Base-by-base conservation (phyloP, 2,329 filamentous ascomycete species). In the Nemania diffusa region DNA sequence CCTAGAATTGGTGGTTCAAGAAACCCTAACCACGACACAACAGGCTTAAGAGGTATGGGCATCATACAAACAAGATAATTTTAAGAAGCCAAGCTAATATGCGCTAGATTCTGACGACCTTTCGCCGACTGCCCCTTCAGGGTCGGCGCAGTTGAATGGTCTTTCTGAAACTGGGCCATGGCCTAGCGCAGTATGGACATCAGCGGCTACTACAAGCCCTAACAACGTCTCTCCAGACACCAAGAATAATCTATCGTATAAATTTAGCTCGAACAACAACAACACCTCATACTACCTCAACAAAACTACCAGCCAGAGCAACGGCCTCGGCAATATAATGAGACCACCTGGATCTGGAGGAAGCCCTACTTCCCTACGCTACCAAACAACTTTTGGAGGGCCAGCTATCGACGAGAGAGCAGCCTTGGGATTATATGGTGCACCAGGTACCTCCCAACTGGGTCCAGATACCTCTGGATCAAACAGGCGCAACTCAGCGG, bases 111-210 rank as follows among this genome's bases (percentile, higher is more conserved):
- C 77, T 22, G 80, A 80, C 40, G 81, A 83, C 52, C 71, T 77
- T 26, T 81, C 81, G 32, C 73, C 78, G 44, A 85, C 87, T 71
- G 84, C 82, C 62, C 88, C 90, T 74, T 89, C 88, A 3, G 91
- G 91, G 56, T 92, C 91, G 5, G 85, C 89, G 68, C 91, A 90
- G 65, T 82, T 94, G 44, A 84, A 92, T 67, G 84, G 88, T 51
- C 87, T 89, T 48, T 92, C 91, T 9, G 90, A 93, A 74, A 87
- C 87, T 20, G 90, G 92, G 72, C 82, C 84, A 53, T 92, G 90
- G 88, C 78, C 79, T 58, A 82, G 82, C 52, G 80, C 83, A 42
- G 85, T 87, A 17, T 93, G 91, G 91, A 86, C 85, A 69, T 79
- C 80, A 6, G 73, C 82, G 79, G n/a, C n/a, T n/a, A 78, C 46